These are phyloP conservation scores for Venustampulla echinocandica DNA, from an alignment of 495 filamentous ascomycete species.

Conservation along the genomic window DNA sequence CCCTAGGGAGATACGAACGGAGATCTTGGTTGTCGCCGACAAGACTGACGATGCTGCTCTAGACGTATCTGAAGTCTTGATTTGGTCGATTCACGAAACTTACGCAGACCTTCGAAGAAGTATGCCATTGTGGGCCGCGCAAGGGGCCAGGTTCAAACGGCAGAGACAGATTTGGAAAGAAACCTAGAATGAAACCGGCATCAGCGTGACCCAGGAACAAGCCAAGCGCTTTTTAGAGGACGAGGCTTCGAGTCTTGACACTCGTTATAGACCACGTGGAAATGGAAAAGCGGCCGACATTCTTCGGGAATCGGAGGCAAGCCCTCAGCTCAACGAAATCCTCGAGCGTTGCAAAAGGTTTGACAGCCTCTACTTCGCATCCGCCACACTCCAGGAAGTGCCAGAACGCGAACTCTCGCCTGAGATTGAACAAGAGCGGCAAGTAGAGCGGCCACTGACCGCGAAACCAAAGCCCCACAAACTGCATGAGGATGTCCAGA, in stretches of 20 bases:
- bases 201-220: slow-evolving; percentile 18
- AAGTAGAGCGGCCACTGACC: slow-evolving; percentile 40
- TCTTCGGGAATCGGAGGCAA: slow-evolving; percentile 21
- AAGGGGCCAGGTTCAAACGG: slow-evolving; percentile 42
- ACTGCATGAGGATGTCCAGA: slow-evolving; percentile 38
- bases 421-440: slow-evolving; percentile 50
- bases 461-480: slow-evolving; percentile 31
- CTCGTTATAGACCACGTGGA: slow-evolving; percentile 8
- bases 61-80: slow-evolving; percentile 42
- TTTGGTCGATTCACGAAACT: slow-evolving; percentile 52
- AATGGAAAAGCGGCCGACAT: slow-evolving; percentile 2
- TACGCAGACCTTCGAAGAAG: slow-evolving; percentile 36
- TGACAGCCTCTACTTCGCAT: slow-evolving; percentile 24
- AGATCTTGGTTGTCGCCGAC: no score
- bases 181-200: background rate
- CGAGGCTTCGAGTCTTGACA: slow-evolving; percentile 18
- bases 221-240: slow-evolving; percentile 38
- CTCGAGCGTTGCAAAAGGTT: slow-evolving; percentile 37
- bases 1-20: no score
- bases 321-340: slow-evolving; percentile 26
- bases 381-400: slow-evolving; percentile 50
- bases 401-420: slow-evolving; percentile 61
- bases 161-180: slow-evolving; percentile 27
- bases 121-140: slow-evolving; percentile 52
- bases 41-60: slow-evolving; percentile 11